These are phyloP conservation scores for Fusarium redolens DNA, from an alignment of 2,329 filamentous ascomycete species.

Conservation along the genomic window DNA sequence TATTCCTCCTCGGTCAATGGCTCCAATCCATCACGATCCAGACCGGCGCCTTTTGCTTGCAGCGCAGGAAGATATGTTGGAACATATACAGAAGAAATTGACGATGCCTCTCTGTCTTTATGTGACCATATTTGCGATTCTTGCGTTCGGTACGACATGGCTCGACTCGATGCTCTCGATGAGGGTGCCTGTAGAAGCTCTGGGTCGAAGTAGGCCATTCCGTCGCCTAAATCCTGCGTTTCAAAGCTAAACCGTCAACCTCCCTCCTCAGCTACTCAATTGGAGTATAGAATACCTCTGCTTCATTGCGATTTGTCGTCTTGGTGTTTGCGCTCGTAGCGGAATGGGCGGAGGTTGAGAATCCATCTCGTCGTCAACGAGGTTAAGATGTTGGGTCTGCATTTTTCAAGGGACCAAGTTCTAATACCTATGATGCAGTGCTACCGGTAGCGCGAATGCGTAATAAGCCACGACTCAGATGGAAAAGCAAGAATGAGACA, in stretches of 20 bases:
- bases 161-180: slow-evolving; percentile 29
- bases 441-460: neutral
- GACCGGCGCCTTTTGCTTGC: slow-evolving; percentile 30
- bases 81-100: slow-evolving; percentile 30
- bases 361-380: slow-evolving; percentile 23
- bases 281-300: neutral
- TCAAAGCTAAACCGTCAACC: slow-evolving; percentile 14
- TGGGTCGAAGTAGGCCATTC: slow-evolving; percentile 16
- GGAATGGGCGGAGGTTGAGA: slow-evolving; percentile 13
- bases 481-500: neutral
- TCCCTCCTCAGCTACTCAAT: no score
- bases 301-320: slow-evolving; percentile 12
- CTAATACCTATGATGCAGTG: neutral
- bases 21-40: slow-evolving; percentile 34
- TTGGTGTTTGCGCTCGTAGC: slow-evolving; percentile 6
- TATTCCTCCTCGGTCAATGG: slow-evolving; percentile 39
- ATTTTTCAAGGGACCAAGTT: neutral
- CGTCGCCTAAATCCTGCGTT: slow-evolving; percentile 25
- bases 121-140: slow-evolving; percentile 28
- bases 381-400: slow-evolving; percentile 21
- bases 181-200: slow-evolving; percentile 13
- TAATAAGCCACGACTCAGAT: neutral
- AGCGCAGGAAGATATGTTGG: slow-evolving; percentile 32
- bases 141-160: slow-evolving; percentile 26
- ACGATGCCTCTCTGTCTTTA: slow-evolving; percentile 26